phyloP scores from a whole-genome alignment of 2,329 filamentous ascomycete species.

The Keithomyces neogunnii region DNA sequence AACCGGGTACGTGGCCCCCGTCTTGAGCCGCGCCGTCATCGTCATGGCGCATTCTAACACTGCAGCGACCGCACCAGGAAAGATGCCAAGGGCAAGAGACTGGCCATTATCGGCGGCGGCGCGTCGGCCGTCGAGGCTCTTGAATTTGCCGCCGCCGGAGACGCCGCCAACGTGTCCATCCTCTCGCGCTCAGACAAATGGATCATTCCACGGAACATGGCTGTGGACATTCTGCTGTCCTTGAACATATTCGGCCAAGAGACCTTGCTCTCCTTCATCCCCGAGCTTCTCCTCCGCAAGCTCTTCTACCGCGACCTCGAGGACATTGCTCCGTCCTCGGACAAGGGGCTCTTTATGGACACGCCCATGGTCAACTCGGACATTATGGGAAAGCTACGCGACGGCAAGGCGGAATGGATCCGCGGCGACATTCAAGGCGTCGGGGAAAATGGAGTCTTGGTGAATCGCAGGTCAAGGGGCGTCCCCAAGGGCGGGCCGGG shows the following conservation, averaged over 20 bases:
- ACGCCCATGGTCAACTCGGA: slow-evolving; percentile 85
- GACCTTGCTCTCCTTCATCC: slow-evolving; percentile 67
- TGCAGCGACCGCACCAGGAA: slow-evolving; percentile 37
- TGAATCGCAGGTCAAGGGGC: slow-evolving; percentile 64
- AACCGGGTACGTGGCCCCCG: slow-evolving; percentile 40
- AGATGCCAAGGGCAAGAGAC: slow-evolving; percentile 62
- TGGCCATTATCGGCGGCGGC: slow-evolving; percentile 70
- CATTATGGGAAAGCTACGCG: slow-evolving; percentile 66
- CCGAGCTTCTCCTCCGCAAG: slow-evolving; percentile 63
- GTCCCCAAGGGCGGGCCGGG: slow-evolving; percentile 73
- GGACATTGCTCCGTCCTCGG: slow-evolving; percentile 56
- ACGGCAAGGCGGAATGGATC: slow-evolving; percentile 67
- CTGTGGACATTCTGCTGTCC: slow-evolving; percentile 65
- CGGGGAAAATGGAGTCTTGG: slow-evolving; percentile 52
- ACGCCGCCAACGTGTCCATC: slow-evolving; percentile 61
- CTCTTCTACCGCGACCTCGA: slow-evolving; percentile 78
- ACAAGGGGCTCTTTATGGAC: slow-evolving; percentile 69
- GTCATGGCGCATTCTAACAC: background rate
- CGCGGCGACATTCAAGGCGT: slow-evolving; percentile 70
- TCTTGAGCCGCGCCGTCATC: background rate
- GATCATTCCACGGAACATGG: slow-evolving; percentile 74
- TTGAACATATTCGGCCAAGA: slow-evolving; percentile 75
- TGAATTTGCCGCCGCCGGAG: slow-evolving; percentile 63
- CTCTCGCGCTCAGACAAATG: slow-evolving; percentile 75
- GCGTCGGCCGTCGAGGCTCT: slow-evolving; percentile 76